Evolutionary conservation across 345 rosid genomes (phyloP), one percentile per base, ranked within the genome.

Genomic region (Jatropha curcas): DNA sequence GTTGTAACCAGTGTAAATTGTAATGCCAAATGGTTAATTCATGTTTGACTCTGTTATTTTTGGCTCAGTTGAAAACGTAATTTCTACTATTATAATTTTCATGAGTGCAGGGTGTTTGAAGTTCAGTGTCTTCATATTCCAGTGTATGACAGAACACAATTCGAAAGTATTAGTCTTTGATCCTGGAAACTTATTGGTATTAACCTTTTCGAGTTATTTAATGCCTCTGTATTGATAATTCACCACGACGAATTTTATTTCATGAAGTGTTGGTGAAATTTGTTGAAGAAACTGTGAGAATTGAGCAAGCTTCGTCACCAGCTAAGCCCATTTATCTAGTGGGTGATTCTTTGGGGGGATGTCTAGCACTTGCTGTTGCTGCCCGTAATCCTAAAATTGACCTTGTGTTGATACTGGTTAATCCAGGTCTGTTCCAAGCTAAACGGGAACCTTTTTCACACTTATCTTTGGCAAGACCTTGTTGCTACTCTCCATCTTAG

Each of bases 341-440:
- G 10, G 95, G 95, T 2, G 97, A 94, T 76, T 94, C 98, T 55
- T 81, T 92, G 74, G 98, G 98, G 84, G 97, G 95, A 72, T 92
- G 97, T 81, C 77, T 94, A 63, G 96, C 93, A 61, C 94, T 94
- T 70, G 90, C 91, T 57, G 81, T 88, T 66, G 98, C 98, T 78
- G 92, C 93, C 65, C 81, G 85, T 76, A 90, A 90, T 82, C 89
- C 92, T 46, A 60, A 64, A 46, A 65, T 87, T 67, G 97, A 92
- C 79, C 82, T 94, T 67, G 88, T 92, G 48, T 45, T 92, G 50
- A 53, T 92, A 80, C 84, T 94, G 70, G 85, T 57, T 53, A 88
- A 94, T 80, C 97, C 98, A 58, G 97, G 97, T 90, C 41, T 58
- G 87, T 74, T 77, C 68, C 51, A 41, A 25, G 30, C 51, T 34